phyloP scores from a whole-genome alignment of 2,329 filamentous ascomycete genomes.

The Claviceps cyperi region DNA sequence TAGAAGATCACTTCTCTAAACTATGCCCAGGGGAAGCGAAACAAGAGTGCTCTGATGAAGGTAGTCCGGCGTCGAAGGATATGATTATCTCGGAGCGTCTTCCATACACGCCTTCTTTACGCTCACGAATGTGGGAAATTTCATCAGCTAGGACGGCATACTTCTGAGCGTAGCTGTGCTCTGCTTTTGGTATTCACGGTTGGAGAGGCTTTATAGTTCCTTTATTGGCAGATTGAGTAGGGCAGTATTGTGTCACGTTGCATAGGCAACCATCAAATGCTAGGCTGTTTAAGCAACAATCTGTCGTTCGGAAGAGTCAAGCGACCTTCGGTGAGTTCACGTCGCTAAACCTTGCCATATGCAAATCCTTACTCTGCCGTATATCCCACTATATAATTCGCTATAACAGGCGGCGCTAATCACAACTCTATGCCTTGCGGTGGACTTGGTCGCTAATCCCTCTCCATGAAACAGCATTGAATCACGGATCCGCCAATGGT shows the following conservation, averaged over 20 bases:
- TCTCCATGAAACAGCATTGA: too few relatives aligned
- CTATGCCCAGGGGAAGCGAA: background rate
- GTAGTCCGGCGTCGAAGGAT: background rate
- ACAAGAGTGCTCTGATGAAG: background rate
- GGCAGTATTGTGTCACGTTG: background rate
- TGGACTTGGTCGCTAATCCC: too few relatives aligned
- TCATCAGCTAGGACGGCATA: background rate
- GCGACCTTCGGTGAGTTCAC: background rate
- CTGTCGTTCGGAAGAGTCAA: background rate
- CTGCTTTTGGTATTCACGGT: background rate
- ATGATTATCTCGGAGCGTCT: background rate
- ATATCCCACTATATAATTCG: background rate
- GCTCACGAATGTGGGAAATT: slow-evolving; percentile 1
- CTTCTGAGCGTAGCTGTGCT: background rate
- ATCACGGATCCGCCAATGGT: too few relatives aligned
- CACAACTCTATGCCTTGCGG: background rate
- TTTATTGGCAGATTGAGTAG: too few relatives aligned
- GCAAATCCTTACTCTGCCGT: background rate
- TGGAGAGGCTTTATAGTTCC: too few relatives aligned
- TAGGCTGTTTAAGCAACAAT: background rate
- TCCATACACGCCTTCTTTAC: background rate
- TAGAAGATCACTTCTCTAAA: slow-evolving; percentile 2
- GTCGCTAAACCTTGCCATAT: background rate
- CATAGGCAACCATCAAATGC: background rate
- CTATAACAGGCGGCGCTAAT: background rate